Evolutionary conservation across 192 early-diverging fungal genomes (phyloP).

Genomic region (Coemansia reversa): DNA sequence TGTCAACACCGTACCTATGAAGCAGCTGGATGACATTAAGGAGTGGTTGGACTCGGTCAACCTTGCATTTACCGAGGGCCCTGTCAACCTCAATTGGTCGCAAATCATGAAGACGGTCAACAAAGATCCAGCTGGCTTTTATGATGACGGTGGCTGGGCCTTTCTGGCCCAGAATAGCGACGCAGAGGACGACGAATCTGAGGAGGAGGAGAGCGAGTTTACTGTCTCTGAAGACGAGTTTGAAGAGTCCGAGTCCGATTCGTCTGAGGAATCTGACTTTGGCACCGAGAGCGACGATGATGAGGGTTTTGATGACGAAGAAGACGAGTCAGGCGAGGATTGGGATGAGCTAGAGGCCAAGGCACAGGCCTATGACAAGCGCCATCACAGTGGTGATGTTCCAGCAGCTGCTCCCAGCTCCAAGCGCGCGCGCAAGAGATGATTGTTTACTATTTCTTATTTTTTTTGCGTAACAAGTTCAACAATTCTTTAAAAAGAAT

Average conservation of each 20-base stretch:
- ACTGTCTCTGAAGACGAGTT: constrained; percentile 60
- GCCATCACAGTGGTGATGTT: constrained; percentile 13
- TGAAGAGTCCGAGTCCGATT: constrained; percentile 51
- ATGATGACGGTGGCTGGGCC: constrained; percentile 87
- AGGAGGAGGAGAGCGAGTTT: constrained; percentile 66
- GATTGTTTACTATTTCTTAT: neutral
- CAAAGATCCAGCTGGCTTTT: constrained; percentile 90
- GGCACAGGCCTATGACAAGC: constrained; percentile 60
- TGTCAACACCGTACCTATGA: constrained; percentile 93
- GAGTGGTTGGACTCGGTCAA: constrained; percentile 95
- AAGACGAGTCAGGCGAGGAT: constrained; percentile 68
- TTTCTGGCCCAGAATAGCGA: constrained; percentile 75
- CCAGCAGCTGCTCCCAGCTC: constrained; percentile 13
- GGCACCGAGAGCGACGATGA: constrained; percentile 43
- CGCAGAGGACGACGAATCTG: constrained; percentile 59
- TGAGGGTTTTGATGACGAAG: constrained; percentile 53
- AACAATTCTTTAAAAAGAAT: too few species aligned
- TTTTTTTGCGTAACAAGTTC: neutral
- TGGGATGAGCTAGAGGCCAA: constrained; percentile 84
- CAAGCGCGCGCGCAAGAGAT: constrained; percentile 50
- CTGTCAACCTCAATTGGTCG: constrained; percentile 91
- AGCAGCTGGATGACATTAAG: constrained; percentile 89
- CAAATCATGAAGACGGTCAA: constrained; percentile 98
- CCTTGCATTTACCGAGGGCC: constrained; percentile 89
- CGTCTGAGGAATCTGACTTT: constrained; percentile 58